phyloP scores from a whole-genome alignment of 129 eudicot genomes.

The Scalesia atractyloides region DNA sequence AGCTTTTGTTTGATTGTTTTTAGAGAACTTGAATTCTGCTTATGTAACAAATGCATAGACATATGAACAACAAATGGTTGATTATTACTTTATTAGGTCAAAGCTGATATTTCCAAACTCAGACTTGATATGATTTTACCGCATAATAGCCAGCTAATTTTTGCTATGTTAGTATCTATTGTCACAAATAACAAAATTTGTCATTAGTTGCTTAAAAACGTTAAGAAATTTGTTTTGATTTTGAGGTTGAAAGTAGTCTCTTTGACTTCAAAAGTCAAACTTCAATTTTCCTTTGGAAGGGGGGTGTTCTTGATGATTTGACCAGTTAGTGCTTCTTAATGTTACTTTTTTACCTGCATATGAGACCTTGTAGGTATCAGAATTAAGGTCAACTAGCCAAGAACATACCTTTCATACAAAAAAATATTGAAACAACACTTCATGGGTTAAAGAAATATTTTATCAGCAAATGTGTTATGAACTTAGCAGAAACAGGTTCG shows the following conservation, averaged over 20 bases:
- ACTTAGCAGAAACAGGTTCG: slow-evolving; percentile 10
- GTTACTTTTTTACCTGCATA: background rate
- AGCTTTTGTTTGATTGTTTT: background rate
- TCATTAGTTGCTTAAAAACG: background rate
- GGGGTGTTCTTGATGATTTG: slow-evolving; percentile 13
- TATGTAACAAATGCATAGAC: slow-evolving; percentile 2
- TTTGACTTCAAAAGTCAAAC: slow-evolving; percentile 22
- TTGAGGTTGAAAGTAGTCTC: slow-evolving; percentile 8
- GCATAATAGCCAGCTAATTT: background rate
- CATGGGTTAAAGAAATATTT: slow-evolving; percentile 12
- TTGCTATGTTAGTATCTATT: background rate
- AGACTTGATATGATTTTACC: background rate
- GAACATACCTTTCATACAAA: background rate
- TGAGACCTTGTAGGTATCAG: background rate
- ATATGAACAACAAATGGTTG: slow-evolving; percentile 1
- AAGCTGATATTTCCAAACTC: slow-evolving; percentile 1
- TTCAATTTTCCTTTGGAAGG: background rate
- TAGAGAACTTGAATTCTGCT: slow-evolving; percentile 2
- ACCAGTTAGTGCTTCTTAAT: slow-evolving; percentile 6
- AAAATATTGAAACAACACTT: slow-evolving; percentile 20
- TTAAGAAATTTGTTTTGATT: background rate
- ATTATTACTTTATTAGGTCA: slow-evolving; percentile 2
- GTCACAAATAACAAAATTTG: background rate
- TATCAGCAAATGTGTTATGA: background rate
- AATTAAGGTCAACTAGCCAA: slow-evolving; percentile 10